Conservation (phyloP, 2,329 filamentous ascomycete species). For the Allantophomopsis lycopodina region DNA sequence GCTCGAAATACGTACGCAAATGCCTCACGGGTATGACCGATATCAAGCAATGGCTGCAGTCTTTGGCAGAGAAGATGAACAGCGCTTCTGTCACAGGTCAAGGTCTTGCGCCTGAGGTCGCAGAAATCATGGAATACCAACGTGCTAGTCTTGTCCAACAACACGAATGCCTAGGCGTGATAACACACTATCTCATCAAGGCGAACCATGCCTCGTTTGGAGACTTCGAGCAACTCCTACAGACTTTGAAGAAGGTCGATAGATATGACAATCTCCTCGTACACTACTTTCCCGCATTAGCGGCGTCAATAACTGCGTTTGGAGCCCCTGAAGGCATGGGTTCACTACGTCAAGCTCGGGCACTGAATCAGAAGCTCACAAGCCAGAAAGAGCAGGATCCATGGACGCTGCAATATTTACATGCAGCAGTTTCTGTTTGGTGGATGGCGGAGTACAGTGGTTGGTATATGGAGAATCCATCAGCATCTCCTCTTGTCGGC, state of each 20-base stretch:
- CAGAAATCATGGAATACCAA: constrained; percentile 71
- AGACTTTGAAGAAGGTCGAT: constrained; percentile 53
- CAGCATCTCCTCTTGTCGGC: constrained; percentile 40
- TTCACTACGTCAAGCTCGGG: constrained; percentile 53
- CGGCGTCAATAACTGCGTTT: constrained; percentile 63
- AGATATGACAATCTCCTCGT: constrained; percentile 61
- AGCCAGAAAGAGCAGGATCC: constrained; percentile 49
- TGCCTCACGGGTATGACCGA: constrained; percentile 66
- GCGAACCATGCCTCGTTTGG: constrained; percentile 53
- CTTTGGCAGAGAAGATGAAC: constrained; percentile 61
- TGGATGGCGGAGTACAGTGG: constrained; percentile 93
- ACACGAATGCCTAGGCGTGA: constrained; percentile 77
- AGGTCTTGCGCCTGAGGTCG: constrained; percentile 43
- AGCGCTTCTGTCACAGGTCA: constrained; percentile 65
- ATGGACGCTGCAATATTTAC: constrained; percentile 64
- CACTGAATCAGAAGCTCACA: constrained; percentile 56
- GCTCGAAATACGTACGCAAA: constrained; percentile 53
- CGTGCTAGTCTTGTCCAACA: constrained; percentile 71
- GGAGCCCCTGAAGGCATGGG: constrained; percentile 63
- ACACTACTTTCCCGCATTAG: constrained; percentile 71
- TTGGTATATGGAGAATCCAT: constrained; percentile 64
- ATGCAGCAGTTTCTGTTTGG: constrained; percentile 66
- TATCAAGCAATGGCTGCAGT: constrained; percentile 64
- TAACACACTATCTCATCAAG: constrained; percentile 67
- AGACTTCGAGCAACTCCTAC: constrained; percentile 64